A percentile compares a stretch with the other conserved stretches of the same genome.
These are phyloP conservation scores for Mucor mucedo DNA, from an alignment of 371 early-diverging fungal species.

Conservation along the genomic window DNA sequence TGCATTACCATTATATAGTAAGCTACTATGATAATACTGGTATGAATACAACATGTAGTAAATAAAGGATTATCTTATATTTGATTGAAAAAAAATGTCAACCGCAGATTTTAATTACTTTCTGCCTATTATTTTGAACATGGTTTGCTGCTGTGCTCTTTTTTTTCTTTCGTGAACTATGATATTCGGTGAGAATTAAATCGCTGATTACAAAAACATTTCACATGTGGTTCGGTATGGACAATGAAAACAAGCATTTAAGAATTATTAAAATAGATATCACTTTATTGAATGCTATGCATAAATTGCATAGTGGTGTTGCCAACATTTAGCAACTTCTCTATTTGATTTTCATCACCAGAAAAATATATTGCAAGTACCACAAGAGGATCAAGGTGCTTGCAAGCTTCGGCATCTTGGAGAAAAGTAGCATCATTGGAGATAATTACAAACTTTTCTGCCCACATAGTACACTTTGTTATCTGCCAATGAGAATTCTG, in stretches of 20 bases:
- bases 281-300: constrained; percentile 12
- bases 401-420: constrained; percentile 5
- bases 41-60: too few species aligned
- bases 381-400: constrained; percentile 8
- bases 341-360: constrained; percentile 14
- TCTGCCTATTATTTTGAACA: too few species aligned
- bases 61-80: too few species aligned
- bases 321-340: constrained; percentile 14
- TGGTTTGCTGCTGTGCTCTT: constrained; percentile 7
- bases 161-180: background rate
- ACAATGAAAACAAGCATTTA: constrained; percentile 2
- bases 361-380: constrained; percentile 15
- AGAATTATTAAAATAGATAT: constrained; percentile 8
- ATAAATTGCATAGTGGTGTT: constrained; percentile 11
- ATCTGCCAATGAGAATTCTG: constrained; percentile 12
- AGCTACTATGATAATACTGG: too few species aligned
- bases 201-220: too few species aligned
- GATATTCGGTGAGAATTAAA: too few species aligned
- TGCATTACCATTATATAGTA: too few species aligned
- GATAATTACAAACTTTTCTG: constrained; percentile 14
- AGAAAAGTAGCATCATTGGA: constrained; percentile 10
- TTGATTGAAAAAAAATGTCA: too few species aligned
- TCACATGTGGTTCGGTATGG: too few species aligned
- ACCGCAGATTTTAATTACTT: too few species aligned
- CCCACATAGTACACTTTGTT: constrained; percentile 14